phyloP scores from a whole-genome alignment of 169 alveolate genomes.

The Theileria sp. region DNA sequence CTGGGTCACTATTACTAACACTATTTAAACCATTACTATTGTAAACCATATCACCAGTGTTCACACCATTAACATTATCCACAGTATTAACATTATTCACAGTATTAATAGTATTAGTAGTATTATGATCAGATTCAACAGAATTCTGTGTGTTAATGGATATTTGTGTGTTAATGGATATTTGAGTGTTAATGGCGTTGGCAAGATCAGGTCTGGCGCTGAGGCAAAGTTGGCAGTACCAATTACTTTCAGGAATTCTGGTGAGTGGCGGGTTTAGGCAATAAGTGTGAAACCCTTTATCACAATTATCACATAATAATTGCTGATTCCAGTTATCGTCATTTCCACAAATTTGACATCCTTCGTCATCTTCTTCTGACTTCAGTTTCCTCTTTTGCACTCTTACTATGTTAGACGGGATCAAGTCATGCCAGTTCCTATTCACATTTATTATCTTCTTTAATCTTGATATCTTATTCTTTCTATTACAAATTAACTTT shows the following conservation, averaged over 20 bases:
- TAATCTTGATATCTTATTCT: background rate
- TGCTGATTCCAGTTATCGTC: constrained; percentile 76
- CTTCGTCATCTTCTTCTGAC: constrained; percentile 50
- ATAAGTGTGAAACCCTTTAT: constrained; percentile 75
- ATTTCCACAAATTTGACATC: constrained; percentile 76
- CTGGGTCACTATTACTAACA: background rate
- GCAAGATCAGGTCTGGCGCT: no score
- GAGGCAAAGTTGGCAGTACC: constrained; percentile 77
- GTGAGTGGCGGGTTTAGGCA: constrained; percentile 79
- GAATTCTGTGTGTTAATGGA: no score
- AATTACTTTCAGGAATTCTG: constrained; percentile 67
- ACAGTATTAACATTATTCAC: background rate
- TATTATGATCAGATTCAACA: background rate
- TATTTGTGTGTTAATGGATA: no score
- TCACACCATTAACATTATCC: no score
- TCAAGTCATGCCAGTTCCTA: constrained; percentile 7
- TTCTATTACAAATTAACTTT: constrained; percentile 1
- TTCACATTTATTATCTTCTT: constrained; percentile 10
- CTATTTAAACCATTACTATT: no score
- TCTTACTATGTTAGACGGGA: constrained; percentile 21
- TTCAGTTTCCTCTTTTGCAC: constrained; percentile 29
- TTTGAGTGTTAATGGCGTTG: no score
- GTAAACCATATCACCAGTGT: no score
- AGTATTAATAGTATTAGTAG: no score
- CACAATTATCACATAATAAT: constrained; percentile 82